Conservation (phyloP, 805 yeast genomes). For the Myxozyma sirexii region DNA sequence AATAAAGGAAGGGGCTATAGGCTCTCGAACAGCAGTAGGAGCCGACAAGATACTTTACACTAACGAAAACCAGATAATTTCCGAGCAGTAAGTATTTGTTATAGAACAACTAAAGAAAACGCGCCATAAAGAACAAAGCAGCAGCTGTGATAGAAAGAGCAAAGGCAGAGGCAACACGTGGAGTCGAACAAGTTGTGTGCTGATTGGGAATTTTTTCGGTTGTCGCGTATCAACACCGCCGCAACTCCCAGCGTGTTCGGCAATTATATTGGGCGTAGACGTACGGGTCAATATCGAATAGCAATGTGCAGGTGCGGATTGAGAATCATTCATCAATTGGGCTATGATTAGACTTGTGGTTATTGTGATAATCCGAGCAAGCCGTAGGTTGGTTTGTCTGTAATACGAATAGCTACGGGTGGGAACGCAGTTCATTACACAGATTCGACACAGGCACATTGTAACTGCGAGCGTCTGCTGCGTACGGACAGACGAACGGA, state of each 20-base stretch:
- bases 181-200: not conserved
- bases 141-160: not conserved
- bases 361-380: too few relatives aligned
- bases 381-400: too few relatives aligned
- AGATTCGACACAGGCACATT: too few relatives aligned
- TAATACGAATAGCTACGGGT: too few relatives aligned
- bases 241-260: slow-evolving; percentile 9
- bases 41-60: not conserved
- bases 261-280: not conserved
- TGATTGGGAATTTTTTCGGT: not conserved
- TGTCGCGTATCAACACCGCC: slow-evolving; percentile 10
- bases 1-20: not conserved
- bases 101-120: not conserved
- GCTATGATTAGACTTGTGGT: too few relatives aligned
- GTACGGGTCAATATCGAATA: not conserved
- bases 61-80: not conserved
- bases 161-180: not conserved
- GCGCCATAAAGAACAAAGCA: not conserved
- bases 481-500: too few relatives aligned
- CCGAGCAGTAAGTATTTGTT: not conserved
- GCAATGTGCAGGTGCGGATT: too few relatives aligned
- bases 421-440: too few relatives aligned
- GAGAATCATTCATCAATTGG: too few relatives aligned
- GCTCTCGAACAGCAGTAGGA: not conserved
- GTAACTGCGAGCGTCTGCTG: too few relatives aligned